Conservation (phyloP, 306 rosid species). For the Fagus crenata region DNA sequence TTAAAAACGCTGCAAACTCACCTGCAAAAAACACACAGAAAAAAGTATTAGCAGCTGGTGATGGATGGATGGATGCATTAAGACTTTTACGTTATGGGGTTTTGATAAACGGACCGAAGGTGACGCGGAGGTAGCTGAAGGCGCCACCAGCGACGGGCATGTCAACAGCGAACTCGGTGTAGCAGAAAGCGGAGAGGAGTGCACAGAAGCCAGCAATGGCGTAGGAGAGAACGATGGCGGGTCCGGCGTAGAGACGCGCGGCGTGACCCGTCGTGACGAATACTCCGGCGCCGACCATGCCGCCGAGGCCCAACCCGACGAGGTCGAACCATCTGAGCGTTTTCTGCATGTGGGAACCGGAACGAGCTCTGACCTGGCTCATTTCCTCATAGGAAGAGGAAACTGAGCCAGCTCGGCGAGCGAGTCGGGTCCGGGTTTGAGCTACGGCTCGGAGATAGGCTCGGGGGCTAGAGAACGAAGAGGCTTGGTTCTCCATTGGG, state of each 20-base stretch:
- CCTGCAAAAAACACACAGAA: conserved; percentile 41
- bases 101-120: conserved; percentile 52
- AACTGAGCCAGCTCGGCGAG: conserved; percentile 64
- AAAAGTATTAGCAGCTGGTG: background rate
- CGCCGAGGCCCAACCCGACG: conserved; percentile 72
- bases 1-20: conserved; percentile 79
- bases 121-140: conserved; percentile 91
- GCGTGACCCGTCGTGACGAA: conserved; percentile 86
- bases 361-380: conserved; percentile 54
- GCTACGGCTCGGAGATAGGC: conserved; percentile 63
- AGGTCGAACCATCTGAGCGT: conserved; percentile 86
- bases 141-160: conserved; percentile 99
- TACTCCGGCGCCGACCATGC: conserved; percentile 94
- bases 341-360: conserved; percentile 65
- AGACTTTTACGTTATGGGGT: background rate
- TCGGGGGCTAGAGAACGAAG: conserved; percentile 68
- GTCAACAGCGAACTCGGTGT: conserved; percentile 94
- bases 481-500: conserved; percentile 46
- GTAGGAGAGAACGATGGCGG: conserved; percentile 72
- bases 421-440: conserved; percentile 64
- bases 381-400: conserved; percentile 76
- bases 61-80: too few species aligned
- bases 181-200: conserved; percentile 90
- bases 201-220: conserved; percentile 98
- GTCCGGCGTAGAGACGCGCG: conserved; percentile 58